phyloP scores from a whole-genome alignment of 495 filamentous ascomycete species.

The Parachaetomium inaequale region DNA sequence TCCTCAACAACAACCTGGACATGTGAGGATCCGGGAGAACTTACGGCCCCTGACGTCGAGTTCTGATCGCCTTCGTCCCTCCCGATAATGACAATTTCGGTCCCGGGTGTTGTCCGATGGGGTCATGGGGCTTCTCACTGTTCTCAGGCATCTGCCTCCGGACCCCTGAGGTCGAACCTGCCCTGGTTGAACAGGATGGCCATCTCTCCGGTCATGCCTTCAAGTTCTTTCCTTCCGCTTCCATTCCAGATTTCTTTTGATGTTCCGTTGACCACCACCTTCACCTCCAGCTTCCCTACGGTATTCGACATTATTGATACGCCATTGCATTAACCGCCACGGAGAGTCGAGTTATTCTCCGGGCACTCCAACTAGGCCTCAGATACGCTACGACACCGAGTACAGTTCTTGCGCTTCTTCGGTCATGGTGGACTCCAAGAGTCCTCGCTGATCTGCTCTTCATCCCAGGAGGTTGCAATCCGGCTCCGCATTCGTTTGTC shows the following conservation, averaged over 20 bases:
- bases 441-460: background rate
- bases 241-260: background rate
- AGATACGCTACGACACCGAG: background rate
- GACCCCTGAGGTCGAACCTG: background rate
- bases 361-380: background rate
- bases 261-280: background rate
- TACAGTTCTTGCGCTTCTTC: background rate
- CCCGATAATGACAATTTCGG: background rate
- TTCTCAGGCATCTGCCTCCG: background rate
- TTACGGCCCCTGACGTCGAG: background rate
- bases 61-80: background rate
- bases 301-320: background rate
- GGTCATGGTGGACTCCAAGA: slow-evolving; percentile 1
- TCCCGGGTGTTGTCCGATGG: too few species aligned
- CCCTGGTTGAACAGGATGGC: background rate
- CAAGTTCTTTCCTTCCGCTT: background rate
- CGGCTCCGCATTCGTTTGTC: slow-evolving; percentile 2
- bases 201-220: background rate
- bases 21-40: background rate
- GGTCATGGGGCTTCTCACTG: background rate
- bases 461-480: background rate
- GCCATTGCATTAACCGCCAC: background rate
- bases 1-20: background rate
- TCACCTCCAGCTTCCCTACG: background rate
- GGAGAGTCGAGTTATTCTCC: background rate